Base-by-base conservation (phyloP, 371 early-diverging fungal genomes). In the Mortierella sp. region DNA sequence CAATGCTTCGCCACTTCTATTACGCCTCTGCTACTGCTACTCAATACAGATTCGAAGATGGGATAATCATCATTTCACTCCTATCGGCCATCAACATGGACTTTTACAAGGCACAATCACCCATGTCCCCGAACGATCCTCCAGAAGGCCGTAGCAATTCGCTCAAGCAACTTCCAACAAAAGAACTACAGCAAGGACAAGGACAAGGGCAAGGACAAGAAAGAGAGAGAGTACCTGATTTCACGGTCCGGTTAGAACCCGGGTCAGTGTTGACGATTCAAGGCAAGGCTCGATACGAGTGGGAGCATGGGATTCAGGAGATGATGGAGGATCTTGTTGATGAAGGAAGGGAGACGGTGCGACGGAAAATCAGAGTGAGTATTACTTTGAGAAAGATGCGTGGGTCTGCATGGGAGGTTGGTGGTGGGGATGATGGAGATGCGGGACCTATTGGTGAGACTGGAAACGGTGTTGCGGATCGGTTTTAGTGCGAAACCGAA, bases 261-360 rank as follows among this genome's bases (percentile, higher is more conserved):
- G 87, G 87, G 21, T 86, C 87, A 16, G 75, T 86, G 16, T 48
- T 86, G 28, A 82, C 73, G 9, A 77, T 86, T 31, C 75, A 86
- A 38, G 87, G 80, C 0, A 73, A 73, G 4, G 80, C 82, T 6
- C 71, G 87, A 16, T 86, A 82, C 47, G 80, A 72, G 26, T 86
- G 87, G 87, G 82, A 86, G 74, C 87, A 86, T 80, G 87, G 87
- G 26, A 86, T 86, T 48, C 75, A 76, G 38, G 87, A 86, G 57
- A 58, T 24, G 2, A 70, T 63, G 24, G 60, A 78, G 21, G 87
- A 86, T 54, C 26, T 50, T 44, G 78, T 82, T 0, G 26, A 38
- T 38, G 42, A 76, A 5, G 84, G 74, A 9, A 81, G 68, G 3
- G 87, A 80, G 11, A 73, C 28, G 45, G 72, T 86, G 2, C 72